These are phyloP conservation scores for Ascocoryne sarcoides DNA, from an alignment of 2,329 filamentous ascomycete genomes.

Conservation along the genomic window DNA sequence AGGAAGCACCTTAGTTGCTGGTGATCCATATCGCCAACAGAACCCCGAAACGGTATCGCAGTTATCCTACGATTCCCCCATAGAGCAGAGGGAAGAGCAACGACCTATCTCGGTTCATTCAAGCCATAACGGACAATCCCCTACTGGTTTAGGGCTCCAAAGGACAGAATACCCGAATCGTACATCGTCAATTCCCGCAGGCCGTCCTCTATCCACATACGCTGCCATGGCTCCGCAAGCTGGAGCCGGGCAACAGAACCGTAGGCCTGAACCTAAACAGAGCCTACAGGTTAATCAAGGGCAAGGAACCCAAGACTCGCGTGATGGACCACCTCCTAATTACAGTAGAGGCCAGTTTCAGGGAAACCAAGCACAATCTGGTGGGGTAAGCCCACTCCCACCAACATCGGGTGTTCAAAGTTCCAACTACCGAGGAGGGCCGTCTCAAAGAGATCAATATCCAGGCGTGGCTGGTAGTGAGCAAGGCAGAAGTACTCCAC, in stretches of 20 bases:
- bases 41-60: slow-evolving; percentile 55
- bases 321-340: slow-evolving; percentile 21
- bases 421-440: slow-evolving; percentile 26
- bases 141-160: slow-evolving; percentile 12
- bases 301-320: slow-evolving; percentile 21
- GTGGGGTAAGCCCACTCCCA: slow-evolving; percentile 19
- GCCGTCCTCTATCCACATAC: slow-evolving; percentile 21
- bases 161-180: slow-evolving; percentile 21
- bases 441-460: slow-evolving; percentile 27
- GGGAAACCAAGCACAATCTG: slow-evolving; percentile 18
- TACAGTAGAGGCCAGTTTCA: slow-evolving; percentile 22
- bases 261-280: slow-evolving; percentile 25
- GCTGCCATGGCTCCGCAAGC: slow-evolving; percentile 22
- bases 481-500: slow-evolving; percentile 38
- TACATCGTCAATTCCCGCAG: slow-evolving; percentile 19
- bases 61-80: slow-evolving; percentile 51
- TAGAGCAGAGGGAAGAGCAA: slow-evolving; percentile 26
- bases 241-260: slow-evolving; percentile 15
- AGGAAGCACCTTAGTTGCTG: slow-evolving; percentile 24
- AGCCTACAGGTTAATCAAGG: slow-evolving; percentile 15
- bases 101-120: slow-evolving; percentile 23
- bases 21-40: slow-evolving; percentile 30
- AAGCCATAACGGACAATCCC: slow-evolving; percentile 20
- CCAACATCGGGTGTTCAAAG: slow-evolving; percentile 16
- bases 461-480: slow-evolving; percentile 26